phyloP scores from a whole-genome alignment of 345 rosid species.

The Alliaria petiolata region DNA sequence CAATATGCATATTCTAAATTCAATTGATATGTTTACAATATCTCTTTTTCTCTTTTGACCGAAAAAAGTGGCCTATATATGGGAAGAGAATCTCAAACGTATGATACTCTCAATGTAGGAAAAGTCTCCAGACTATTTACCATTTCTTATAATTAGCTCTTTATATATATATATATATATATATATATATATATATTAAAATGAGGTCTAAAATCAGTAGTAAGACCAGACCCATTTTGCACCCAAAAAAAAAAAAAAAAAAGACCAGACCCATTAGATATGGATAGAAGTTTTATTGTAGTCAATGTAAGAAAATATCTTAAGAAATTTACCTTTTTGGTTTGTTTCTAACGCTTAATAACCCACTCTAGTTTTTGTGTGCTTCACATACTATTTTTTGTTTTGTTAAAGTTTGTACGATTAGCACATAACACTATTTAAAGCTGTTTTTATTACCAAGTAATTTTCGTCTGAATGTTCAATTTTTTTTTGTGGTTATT shows the following conservation, averaged over 20 bases:
- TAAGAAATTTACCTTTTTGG: neutral
- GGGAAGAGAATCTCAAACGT: slow-evolving; percentile 30
- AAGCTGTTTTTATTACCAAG: neutral
- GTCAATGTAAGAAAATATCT: neutral
- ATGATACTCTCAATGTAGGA: slow-evolving; percentile 30
- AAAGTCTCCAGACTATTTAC: slow-evolving; percentile 1
- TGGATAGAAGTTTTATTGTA: neutral
- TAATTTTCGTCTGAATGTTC: neutral
- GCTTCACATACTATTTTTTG: neutral
- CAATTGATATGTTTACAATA: neutral
- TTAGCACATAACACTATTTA: neutral
- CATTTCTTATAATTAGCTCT: neutral
- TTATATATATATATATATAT: no score
- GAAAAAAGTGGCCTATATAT: slow-evolving; percentile 18
- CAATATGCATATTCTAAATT: neutral
- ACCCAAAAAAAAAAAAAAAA: no score
- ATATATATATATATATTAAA: no score
- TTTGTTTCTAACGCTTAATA: neutral
- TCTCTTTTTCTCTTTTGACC: slow-evolving; percentile 14
- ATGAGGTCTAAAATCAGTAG: neutral
- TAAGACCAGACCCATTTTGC: no score
- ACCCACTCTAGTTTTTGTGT: neutral
- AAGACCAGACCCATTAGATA: no score
- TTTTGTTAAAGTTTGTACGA: neutral
- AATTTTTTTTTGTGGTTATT: slow-evolving; percentile 18